phyloP scores from a whole-genome alignment of 1,139 yeast genomes.

The Scheffersomyces titani region DNA sequence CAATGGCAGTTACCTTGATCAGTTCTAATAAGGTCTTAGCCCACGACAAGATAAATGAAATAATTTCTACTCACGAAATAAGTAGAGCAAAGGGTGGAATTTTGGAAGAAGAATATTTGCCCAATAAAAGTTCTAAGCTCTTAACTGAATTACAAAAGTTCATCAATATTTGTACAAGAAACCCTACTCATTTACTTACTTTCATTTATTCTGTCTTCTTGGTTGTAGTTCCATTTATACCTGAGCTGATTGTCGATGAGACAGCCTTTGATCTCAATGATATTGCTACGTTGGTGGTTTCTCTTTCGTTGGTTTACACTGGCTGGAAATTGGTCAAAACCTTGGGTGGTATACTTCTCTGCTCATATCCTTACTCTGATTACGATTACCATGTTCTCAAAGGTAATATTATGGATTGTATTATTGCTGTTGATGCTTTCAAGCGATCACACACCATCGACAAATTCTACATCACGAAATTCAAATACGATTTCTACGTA shows the following conservation, averaged over 20 bases:
- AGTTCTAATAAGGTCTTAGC: slow-evolving; percentile 40
- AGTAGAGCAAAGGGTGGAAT: background rate
- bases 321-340: slow-evolving; percentile 58
- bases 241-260: slow-evolving; percentile 27
- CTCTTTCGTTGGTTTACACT: slow-evolving; percentile 48
- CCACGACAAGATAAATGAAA: slow-evolving; percentile 34
- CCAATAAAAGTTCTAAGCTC: background rate
- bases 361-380: slow-evolving; percentile 52
- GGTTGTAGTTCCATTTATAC: slow-evolving; percentile 34
- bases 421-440: slow-evolving; percentile 50
- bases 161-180: slow-evolving; percentile 30
- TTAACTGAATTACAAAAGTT: slow-evolving; percentile 6
- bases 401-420: slow-evolving; percentile 32
- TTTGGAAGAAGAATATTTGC: background rate
- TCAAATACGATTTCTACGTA: slow-evolving; percentile 59
- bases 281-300: slow-evolving; percentile 50
- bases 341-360: slow-evolving; percentile 52
- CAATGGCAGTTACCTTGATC: slow-evolving; percentile 33
- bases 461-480: slow-evolving; percentile 57
- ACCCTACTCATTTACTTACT: slow-evolving; percentile 68
- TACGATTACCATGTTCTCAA: slow-evolving; percentile 41
- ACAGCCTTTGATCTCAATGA: slow-evolving; percentile 47
- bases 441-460: slow-evolving; percentile 50
- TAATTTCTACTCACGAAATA: slow-evolving; percentile 24
- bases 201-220: slow-evolving; percentile 50